Base-by-base conservation (phyloP, 495 filamentous ascomycete genomes). In the Penicillium canescens region DNA sequence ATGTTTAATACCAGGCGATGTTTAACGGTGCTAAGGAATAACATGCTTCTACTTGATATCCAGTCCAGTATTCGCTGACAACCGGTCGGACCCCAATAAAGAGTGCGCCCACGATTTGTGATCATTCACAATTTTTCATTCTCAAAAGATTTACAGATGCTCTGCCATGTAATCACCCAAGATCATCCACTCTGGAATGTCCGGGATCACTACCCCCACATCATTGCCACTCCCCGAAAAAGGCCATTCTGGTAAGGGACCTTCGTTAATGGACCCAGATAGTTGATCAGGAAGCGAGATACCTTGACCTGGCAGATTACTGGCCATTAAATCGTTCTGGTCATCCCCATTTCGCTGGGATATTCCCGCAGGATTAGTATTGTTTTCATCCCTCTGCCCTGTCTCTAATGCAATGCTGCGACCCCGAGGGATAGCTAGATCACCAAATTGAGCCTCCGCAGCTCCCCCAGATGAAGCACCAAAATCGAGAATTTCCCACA, bases 131-230 rank as follows among this genome's bases (percentile, higher is more conserved):
- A 18, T 18, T 18, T 18, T 18, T 18, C 18, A 18, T 18, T 18
- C 18, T 18, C 18, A 18, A 18, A 18, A 18, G 18, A 18, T 18
- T 62, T 28, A 68, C 5, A 63, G 37, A 40, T 66, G 62, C 24
- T 68, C 55, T 5, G 61, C 46, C 52, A 62, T 55, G 12, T 66
- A 61, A 9, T 59, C 60, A 7, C 60, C 60, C 21, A 66, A 61
- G 6, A 69, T 53, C 66, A 69, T 62, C 66, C 66, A 69, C 37
- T 69, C 66, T 10, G 66, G 66, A 12, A 69, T 58, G 48, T 65
- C 63, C 12, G 66, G 60, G 3, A 67, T 52, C 0, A 46, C 54
- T 13, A 50, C 20, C 12, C 50, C 56, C 34, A 60, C 35, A 34
- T 57, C 50, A 44, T 24, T 35, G 4, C 28, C 45, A 35, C 12